Conservation (phyloP, 1,139 yeast genomes). For the Debaryomyces udenii region DNA sequence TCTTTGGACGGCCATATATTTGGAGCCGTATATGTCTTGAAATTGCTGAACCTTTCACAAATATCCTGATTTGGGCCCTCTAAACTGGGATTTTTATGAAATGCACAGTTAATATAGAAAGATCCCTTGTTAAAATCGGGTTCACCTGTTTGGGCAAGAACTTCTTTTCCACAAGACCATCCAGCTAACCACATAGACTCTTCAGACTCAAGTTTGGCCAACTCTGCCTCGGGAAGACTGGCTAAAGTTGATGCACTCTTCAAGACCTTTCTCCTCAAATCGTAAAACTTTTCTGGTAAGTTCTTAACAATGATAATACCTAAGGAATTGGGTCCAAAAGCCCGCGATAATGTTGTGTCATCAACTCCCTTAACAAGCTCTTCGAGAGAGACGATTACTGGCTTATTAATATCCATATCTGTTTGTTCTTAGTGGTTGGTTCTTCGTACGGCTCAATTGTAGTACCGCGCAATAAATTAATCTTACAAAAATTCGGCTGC, state of each 20-base stretch:
- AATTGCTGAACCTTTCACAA: slow-evolving; percentile 32
- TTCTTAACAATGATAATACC: slow-evolving; percentile 54
- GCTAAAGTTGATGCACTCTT: slow-evolving; percentile 51
- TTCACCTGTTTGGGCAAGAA: slow-evolving; percentile 35
- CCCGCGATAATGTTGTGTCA: slow-evolving; percentile 36
- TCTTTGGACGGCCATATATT: slow-evolving; percentile 56
- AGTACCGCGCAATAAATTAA: background rate
- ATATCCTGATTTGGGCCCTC: slow-evolving; percentile 50
- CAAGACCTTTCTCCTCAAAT: slow-evolving; percentile 48
- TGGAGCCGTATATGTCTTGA: slow-evolving; percentile 49
- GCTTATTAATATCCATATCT: slow-evolving; percentile 12
- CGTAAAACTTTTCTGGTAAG: slow-evolving; percentile 41
- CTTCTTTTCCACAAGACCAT: slow-evolving; percentile 69
- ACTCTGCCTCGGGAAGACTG: slow-evolving; percentile 35
- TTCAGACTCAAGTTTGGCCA: slow-evolving; percentile 46
- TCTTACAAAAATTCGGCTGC: background rate
- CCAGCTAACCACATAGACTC: slow-evolving; percentile 59
- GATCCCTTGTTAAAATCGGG: slow-evolving; percentile 63
- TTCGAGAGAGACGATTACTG: slow-evolving; percentile 36
- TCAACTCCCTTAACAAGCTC: slow-evolving; percentile 39
- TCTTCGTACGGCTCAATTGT: background rate
- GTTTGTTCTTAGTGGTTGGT: background rate
- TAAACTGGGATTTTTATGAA: slow-evolving; percentile 43
- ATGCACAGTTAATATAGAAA: slow-evolving; percentile 62
- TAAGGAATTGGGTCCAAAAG: slow-evolving; percentile 61